Evolutionary conservation across 1,139 yeast genomes (phyloP).

Genomic region (Yamadazyma oceani): DNA sequence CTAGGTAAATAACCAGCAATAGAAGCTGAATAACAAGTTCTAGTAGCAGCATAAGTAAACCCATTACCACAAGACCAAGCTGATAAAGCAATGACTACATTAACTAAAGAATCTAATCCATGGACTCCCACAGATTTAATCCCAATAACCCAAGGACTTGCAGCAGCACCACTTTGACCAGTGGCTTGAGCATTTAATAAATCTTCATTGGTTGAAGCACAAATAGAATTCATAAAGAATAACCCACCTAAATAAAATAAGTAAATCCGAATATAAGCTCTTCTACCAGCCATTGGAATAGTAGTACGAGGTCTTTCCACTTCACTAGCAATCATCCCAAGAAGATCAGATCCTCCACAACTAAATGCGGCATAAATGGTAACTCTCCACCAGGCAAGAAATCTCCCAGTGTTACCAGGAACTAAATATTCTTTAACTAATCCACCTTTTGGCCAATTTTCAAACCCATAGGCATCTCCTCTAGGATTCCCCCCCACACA

Average conservation of each 20-base stretch:
- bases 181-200: slow-evolving; percentile 25
- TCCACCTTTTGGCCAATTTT: slow-evolving; percentile 38
- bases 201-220: slow-evolving; percentile 33
- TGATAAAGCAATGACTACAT: slow-evolving; percentile 33
- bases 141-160: slow-evolving; percentile 44
- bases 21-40: slow-evolving; percentile 36
- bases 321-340: slow-evolving; percentile 37
- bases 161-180: slow-evolving; percentile 33
- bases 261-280: slow-evolving; percentile 35
- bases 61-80: slow-evolving; percentile 45
- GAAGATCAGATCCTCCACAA: slow-evolving; percentile 45
- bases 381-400: slow-evolving; percentile 36
- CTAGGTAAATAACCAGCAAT: slow-evolving; percentile 40
- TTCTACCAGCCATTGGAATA: slow-evolving; percentile 34
- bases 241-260: slow-evolving; percentile 40
- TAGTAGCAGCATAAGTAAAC: slow-evolving; percentile 35
- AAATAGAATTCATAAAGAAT: slow-evolving; percentile 35
- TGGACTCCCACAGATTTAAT: slow-evolving; percentile 34
- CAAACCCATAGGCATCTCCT: slow-evolving; percentile 38
- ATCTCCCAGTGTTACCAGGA: slow-evolving; percentile 34
- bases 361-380: slow-evolving; percentile 40
- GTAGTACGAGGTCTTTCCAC: slow-evolving; percentile 32
- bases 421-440: slow-evolving; percentile 32
- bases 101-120: slow-evolving; percentile 37
- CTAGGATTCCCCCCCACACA: slow-evolving; percentile 44